Evolutionary conservation across 108 stramenopile species (phyloP).

Genomic region (Chaetoceros muelleri): DNA sequence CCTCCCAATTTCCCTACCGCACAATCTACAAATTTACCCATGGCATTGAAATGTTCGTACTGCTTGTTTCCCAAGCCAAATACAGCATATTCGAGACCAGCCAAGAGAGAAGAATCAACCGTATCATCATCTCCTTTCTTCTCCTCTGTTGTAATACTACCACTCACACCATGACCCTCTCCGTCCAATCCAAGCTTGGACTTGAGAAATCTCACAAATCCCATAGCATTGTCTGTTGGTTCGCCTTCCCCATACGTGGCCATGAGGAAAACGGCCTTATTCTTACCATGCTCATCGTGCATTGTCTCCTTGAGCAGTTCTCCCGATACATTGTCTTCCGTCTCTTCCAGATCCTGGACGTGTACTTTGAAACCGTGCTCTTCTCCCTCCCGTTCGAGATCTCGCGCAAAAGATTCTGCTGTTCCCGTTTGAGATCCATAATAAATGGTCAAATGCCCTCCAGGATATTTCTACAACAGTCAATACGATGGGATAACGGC

Average conservation of each 20-base stretch:
- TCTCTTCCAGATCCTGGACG: conserved; percentile 86
- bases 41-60: conserved; percentile 96
- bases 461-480: conserved; percentile 47
- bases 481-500: no score
- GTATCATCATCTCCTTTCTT: conserved; percentile 10
- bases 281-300: conserved; percentile 54
- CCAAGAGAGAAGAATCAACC: conserved; percentile 11
- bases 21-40: conserved; percentile 81
- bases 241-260: conserved; percentile 99
- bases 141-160: conserved; percentile 16
- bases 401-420: conserved; percentile 91
- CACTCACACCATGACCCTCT: conserved; percentile 7
- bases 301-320: conserved; percentile 40
- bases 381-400: conserved; percentile 63
- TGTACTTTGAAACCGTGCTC: conserved; percentile 71
- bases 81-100: conserved; percentile 68
- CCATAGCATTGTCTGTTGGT: conserved; percentile 92
- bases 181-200: conserved; percentile 10
- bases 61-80: conserved; percentile 97
- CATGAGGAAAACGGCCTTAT: conserved; percentile 74
- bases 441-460: conserved; percentile 69
- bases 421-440: conserved; percentile 98
- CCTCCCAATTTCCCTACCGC: conserved; percentile 69
- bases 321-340: conserved; percentile 25
- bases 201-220: conserved; percentile 66